Evolutionary conservation across 106 monocot genomes (phyloP).

Genomic region (Acorus gramineus): DNA sequence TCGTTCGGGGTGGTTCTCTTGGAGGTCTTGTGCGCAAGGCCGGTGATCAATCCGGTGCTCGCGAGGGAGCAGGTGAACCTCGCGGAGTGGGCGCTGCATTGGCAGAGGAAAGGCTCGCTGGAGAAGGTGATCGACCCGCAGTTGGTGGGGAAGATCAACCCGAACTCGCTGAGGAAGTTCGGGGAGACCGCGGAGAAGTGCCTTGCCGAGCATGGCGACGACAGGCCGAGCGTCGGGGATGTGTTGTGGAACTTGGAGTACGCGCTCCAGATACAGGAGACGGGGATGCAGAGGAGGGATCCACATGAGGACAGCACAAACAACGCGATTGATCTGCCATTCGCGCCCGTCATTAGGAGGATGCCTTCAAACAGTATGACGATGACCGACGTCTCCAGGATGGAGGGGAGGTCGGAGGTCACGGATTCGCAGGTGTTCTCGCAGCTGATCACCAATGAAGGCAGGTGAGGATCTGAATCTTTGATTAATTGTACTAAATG

Average conservation of each 20-base stretch:
- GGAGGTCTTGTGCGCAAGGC: conserved; percentile 69
- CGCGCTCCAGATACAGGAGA: conserved; percentile 53
- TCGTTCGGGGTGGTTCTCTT: conserved; percentile 83
- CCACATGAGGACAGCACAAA: conserved; percentile 41
- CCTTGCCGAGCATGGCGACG: conserved; percentile 42
- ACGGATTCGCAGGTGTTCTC: conserved; percentile 38
- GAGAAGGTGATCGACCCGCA: conserved; percentile 52
- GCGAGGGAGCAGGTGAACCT: conserved; percentile 50
- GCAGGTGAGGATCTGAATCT: conserved; percentile 22
- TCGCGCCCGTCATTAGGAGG: conserved; percentile 1
- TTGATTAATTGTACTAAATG: no score
- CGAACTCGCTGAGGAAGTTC: conserved; percentile 53
- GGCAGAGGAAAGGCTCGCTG: conserved; percentile 28
- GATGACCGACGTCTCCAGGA: no score
- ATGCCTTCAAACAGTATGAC: background rate
- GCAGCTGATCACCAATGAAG: conserved; percentile 34
- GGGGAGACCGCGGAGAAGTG: conserved; percentile 69
- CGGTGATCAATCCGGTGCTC: conserved; percentile 29
- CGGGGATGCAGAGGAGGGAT: conserved; percentile 26
- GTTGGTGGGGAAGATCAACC: conserved; percentile 31
- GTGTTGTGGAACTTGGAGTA: conserved; percentile 87
- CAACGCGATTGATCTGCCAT: conserved; percentile 4
- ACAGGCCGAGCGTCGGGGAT: conserved; percentile 58
- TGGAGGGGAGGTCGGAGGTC: background rate
- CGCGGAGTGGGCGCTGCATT: conserved; percentile 56